Base-by-base conservation (phyloP, 495 filamentous ascomycete species). In the Tuber brumale region DNA sequence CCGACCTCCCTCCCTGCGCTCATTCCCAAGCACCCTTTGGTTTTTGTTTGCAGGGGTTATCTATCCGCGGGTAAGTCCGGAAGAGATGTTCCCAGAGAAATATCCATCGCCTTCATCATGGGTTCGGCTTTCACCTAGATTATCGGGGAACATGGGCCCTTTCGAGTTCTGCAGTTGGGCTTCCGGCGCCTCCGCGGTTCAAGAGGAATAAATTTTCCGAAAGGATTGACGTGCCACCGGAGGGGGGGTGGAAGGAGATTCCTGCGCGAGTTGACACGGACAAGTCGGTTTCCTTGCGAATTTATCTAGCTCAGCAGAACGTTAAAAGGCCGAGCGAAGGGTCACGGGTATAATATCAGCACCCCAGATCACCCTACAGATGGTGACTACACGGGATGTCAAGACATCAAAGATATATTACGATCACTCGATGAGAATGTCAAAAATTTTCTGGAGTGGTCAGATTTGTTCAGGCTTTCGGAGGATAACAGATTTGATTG, bases 301-400 rank as follows among this genome's bases (percentile, higher is more conserved):
- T 91, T 72, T 88, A 88, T 12, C 80, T 90, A 7, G 79, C 85
- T 41, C 87, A 89, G 76, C 84, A 87, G 42, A 88, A 88, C 48
- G 83, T 85, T 37, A 85, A 79, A 12, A 82, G 86, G 19, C 89
- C 57, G 90, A 93, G 81, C 84, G 89, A 74, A 86, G 84, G 31
- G 86, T 92, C 37, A 84, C 90, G 45, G 87, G 90, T 14, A 85
- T n/a, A n/a, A n/a, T n/a, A n/a, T 93, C 44, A 90, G 90, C 27
- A 89, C 88, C 5, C 92, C 91, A 5, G 85, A 85, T 6, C 87
- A 91, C 76, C 83, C 85, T 4, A 85, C 82, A 6, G 93, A 93
- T 82, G 91, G 92, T 2, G 83, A 87, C 70, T 88, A 92, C 75
- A 86, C 93, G 85, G 87, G 86, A 72, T 85, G 87, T n/a, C 86